Base-by-base conservation (phyloP, 257 asterid species). In the Eustoma russellianum region DNA sequence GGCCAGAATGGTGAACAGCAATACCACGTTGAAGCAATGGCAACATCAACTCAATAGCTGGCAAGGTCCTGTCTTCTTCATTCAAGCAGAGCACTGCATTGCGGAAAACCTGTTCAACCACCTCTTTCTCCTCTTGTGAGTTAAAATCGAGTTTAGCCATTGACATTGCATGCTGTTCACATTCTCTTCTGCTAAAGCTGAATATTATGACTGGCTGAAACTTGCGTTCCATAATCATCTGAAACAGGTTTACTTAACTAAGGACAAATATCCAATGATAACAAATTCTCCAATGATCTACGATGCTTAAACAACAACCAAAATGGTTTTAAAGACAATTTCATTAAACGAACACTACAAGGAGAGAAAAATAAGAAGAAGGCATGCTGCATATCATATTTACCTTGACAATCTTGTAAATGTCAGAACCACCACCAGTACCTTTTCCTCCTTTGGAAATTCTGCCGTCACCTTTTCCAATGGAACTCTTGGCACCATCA, bases 1-100 rank as follows among this genome's bases (percentile, higher is more conserved):
- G 79, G 50, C 98, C 98, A 49, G 98, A 91, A 80, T 91, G 98
- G 71, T 91, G 98, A 70, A 91, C 94, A 46, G 98, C 98, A 74
- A 91, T 80, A 61, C 98, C 98, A 65, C 97, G 79, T 77, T 74
- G 94, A 70, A 91, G 97, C 73, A 91, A 73, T 34, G 98, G 98
- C 76, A 91, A 68, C 98, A 91, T 91, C 53, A 80, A 61, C 73
- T 84, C 95, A 66, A 91, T 79, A 33, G 98, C 98, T n/a, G 98
- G 97, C 69, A 91, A 81, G 70, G 61, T 80, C 56, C 96, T 80
- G 74, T 91, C 98, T 71, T 91, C 98, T 77, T 91, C 93, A 50
- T 57, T 82, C 83, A 91, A 79, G 72, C 98, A 91, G 30, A 66
- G 77, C 53, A 91, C 75, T 51, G 88, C 97, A 79, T 75, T 81